These are phyloP conservation scores for Pseudocercospora eumusae DNA, from an alignment of 2,329 filamentous ascomycete genomes.

Conservation along the genomic window DNA sequence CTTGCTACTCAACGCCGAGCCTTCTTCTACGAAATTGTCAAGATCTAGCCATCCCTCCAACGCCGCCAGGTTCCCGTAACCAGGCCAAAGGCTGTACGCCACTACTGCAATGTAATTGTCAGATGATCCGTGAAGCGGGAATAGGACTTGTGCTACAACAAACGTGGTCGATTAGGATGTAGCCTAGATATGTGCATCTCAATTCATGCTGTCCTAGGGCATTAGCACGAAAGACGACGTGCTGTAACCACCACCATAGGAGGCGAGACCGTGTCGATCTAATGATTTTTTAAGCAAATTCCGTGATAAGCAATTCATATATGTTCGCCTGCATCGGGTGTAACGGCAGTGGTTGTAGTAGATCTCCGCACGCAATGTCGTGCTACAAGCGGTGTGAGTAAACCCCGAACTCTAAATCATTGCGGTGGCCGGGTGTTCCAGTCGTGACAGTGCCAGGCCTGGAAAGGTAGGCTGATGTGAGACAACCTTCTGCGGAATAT, in stretches of 20 bases:
- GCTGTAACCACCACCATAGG: background rate
- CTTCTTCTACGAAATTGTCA: too few species aligned
- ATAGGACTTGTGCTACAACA: background rate
- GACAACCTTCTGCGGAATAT: background rate
- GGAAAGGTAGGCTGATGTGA: constrained; percentile 4
- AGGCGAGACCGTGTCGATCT: background rate
- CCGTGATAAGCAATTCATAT: background rate
- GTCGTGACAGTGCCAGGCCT: background rate
- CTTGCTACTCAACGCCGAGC: too few species aligned
- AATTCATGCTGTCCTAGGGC: background rate
- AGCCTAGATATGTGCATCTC: background rate
- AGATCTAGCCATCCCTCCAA: too few species aligned
- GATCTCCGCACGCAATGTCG: background rate
- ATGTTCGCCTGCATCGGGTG: background rate
- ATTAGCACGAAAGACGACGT: background rate
- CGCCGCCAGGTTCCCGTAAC: too few species aligned
- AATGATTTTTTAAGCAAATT: too few species aligned
- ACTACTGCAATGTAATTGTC: background rate
- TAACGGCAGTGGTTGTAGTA: background rate
- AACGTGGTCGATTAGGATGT: background rate
- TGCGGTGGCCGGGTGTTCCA: background rate
- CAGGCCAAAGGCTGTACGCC: too few species aligned
- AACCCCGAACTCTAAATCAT: background rate
- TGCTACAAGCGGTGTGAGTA: constrained; percentile 7
- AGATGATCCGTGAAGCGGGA: background rate